A percentile compares a stretch with the other conserved stretches of the same genome.
Evolutionary conservation across 78 protist genomes (phyloP).

Genomic region (Cavenderia fasciculata): DNA sequence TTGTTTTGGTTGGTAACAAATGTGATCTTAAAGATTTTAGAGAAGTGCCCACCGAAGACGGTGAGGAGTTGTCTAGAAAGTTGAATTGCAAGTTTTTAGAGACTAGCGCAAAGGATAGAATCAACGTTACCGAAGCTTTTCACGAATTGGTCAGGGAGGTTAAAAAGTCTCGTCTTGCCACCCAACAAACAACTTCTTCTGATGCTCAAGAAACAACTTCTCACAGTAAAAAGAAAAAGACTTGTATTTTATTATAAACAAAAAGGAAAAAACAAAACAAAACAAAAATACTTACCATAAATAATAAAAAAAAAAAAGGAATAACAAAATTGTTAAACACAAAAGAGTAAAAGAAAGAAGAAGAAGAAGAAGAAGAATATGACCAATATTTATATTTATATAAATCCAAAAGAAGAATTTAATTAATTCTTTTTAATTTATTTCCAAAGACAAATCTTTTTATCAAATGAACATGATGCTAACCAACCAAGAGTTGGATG

Average conservation of each 20-base stretch:
- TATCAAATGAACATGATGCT: constrained; percentile 73
- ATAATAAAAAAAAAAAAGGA: too few relatives aligned
- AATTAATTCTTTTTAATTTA: too few relatives aligned
- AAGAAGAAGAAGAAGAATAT: too few relatives aligned
- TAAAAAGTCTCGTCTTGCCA: constrained; percentile 14
- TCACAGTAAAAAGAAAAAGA: constrained; percentile 35
- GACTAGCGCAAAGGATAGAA: constrained; percentile 62
- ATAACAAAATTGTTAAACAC: too few relatives aligned
- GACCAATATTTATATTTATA: too few relatives aligned
- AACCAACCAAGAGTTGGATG: constrained; percentile 10
- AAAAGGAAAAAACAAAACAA: neutral
- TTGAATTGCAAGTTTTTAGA: constrained; percentile 76
- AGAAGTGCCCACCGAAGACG: constrained; percentile 72
- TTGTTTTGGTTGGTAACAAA: constrained; percentile 93
- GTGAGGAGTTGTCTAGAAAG: constrained; percentile 73
- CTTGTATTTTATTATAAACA: constrained; percentile 48
- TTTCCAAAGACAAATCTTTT: constrained; percentile 64
- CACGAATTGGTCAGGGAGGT: constrained; percentile 77
- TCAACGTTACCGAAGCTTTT: constrained; percentile 73
- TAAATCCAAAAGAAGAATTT: too few relatives aligned
- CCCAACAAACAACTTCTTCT: neutral
- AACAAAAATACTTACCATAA: too few relatives aligned
- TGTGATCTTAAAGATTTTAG: constrained; percentile 88
- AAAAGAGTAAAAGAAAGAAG: too few relatives aligned
- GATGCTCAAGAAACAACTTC: neutral